These are phyloP conservation scores for Neocallimastix lanati DNA, from an alignment of 192 early-diverging fungal species.

Conservation along the genomic window DNA sequence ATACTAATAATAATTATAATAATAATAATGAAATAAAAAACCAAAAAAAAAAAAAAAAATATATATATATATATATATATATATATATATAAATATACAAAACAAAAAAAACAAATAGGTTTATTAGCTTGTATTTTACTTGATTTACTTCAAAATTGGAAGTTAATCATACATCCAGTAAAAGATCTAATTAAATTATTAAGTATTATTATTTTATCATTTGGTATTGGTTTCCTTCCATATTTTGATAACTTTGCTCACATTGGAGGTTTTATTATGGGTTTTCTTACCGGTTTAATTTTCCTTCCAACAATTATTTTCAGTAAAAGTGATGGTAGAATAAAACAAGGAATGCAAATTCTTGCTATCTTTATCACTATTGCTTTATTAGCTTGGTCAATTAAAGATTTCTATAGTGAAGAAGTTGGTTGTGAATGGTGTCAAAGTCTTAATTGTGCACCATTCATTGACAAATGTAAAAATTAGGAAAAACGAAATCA, in stretches of 20 bases:
- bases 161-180: slow-evolving; percentile 32
- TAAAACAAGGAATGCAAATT: slow-evolving; percentile 13
- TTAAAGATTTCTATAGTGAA: not conserved
- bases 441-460: not conserved
- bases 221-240: slow-evolving; percentile 56
- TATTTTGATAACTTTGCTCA: slow-evolving; percentile 75
- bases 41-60: too few species aligned
- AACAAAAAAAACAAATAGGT: too few species aligned
- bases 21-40: too few species aligned
- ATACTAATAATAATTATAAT: too few species aligned
- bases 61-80: too few species aligned
- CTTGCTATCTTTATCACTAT: slow-evolving; percentile 6
- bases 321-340: slow-evolving; percentile 11
- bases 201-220: slow-evolving; percentile 36
- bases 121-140: slow-evolving; percentile 56
- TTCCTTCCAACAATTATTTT: slow-evolving; percentile 46
- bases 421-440: not conserved
- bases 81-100: too few species aligned
- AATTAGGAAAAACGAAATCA: too few species aligned
- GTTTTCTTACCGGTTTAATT: slow-evolving; percentile 41
- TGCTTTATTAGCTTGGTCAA: not conserved
- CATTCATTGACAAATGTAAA: not conserved
- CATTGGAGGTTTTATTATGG: slow-evolving; percentile 56
- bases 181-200: slow-evolving; percentile 47
- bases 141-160: slow-evolving; percentile 66